Evolutionary conservation across 768 basidiomycete species (phyloP), one percentile per base, ranked within the genome.

Genomic region (Solioccasus polychromus): DNA sequence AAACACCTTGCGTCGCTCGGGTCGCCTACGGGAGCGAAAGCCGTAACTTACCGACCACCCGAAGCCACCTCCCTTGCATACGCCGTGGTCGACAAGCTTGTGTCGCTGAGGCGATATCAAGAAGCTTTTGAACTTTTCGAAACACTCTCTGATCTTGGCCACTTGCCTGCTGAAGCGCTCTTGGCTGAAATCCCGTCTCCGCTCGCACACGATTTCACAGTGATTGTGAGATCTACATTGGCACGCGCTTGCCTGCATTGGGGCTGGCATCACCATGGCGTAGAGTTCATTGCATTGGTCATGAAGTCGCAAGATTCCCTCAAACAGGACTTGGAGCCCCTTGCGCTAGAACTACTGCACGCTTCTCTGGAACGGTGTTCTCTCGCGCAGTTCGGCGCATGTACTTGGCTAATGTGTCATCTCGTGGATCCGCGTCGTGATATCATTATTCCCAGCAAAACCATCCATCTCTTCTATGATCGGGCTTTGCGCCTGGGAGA

Each of bases 241-340:
- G 68, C 77, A 9, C 72, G 73, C 35, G 70, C 82, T 7, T 75
- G 78, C 50, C 54, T 80, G 30, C 68, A 75, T 50, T 83, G 78
- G 77, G 67, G 73, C 32, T 83, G 78, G 79, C 64, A 68, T 39
- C 44, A 55, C 22, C 65, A 71, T 30, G 78, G 77, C 2, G 57
- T 70, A 11, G 54, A 45, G 8, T 61, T 81, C 24, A 57, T 81
- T 35, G 57, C 55, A 3, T 51, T 59, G 6, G 58, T 60, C 43
- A 50, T 67, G 42, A 43, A 57, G 35, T 57, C 55, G 19, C 55
- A 51, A 45, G 51, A 59, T 45, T 48, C 54, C 4, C 45, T 56
- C 34, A 58, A 51, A 36, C 46, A 47, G 12, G 51, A 54, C 22
- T 23, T 72, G 30, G 55, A 64, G 35, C 59, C 64, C 32, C 66